Percentiles rank a stretch among this genome's conserved stretches.
These are phyloP conservation scores for Fusarium longipes DNA, from an alignment of 2,329 filamentous ascomycete genomes.

Conservation along the genomic window DNA sequence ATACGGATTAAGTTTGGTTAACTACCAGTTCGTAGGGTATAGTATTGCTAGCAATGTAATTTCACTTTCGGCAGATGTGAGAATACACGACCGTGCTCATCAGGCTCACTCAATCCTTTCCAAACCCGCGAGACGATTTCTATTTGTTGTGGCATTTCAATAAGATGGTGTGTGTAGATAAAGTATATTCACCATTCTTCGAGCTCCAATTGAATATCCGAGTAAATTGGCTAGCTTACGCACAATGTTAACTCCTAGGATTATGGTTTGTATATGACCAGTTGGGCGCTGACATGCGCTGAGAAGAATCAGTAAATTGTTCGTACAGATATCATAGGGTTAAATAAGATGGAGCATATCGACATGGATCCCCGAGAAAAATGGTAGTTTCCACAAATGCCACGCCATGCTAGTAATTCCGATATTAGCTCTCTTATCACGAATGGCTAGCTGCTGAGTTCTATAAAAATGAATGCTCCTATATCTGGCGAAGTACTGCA, in stretches of 20 bases:
- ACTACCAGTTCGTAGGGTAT: no score
- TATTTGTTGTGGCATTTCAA: background rate
- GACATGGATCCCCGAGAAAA: background rate
- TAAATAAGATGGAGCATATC: background rate
- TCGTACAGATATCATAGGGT: no score
- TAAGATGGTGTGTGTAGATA: conserved; percentile 23
- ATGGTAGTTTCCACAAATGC: background rate
- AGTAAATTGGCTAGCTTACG: conserved; percentile 20
- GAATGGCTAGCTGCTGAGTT: background rate
- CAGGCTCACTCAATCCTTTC: background rate
- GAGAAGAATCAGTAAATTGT: conserved; percentile 1
- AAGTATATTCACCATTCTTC: no score
- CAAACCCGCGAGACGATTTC: background rate
- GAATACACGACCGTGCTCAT: background rate
- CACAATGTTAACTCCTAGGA: conserved; percentile 12
- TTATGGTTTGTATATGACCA: background rate
- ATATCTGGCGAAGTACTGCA: background rate
- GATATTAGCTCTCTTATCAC: background rate
- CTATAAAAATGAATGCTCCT: background rate
- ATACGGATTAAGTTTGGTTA: background rate
- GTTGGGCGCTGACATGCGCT: conserved; percentile 9
- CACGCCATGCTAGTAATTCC: background rate
- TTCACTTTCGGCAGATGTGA: conserved; percentile 1
- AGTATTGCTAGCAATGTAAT: no score
- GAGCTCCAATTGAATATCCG: background rate